Conservation (phyloP, 345 rosid genomes). For the Acer campestre region DNA sequence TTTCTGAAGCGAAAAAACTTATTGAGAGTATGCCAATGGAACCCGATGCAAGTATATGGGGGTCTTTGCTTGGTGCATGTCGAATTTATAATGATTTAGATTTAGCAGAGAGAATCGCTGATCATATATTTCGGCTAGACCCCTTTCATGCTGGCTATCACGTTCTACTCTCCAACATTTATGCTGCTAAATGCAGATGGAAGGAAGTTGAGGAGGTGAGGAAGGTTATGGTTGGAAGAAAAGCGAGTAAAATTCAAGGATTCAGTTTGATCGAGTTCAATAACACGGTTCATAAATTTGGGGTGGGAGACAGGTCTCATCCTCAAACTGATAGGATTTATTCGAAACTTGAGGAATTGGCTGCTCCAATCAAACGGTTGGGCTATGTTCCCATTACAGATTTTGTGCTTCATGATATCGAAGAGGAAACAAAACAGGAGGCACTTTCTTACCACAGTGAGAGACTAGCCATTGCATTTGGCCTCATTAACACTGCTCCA, state of each 20-base stretch:
- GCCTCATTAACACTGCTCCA: conserved; percentile 1
- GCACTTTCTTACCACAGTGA: neutral
- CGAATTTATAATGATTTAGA: neutral
- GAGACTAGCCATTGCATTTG: conserved; percentile 4
- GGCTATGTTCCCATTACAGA: neutral
- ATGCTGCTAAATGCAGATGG: conserved; percentile 1
- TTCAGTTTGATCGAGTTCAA: neutral
- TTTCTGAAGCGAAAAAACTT: neutral
- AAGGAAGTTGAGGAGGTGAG: neutral
- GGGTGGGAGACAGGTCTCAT: conserved; percentile 4
- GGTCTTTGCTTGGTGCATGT: neutral
- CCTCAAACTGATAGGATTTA: neutral
- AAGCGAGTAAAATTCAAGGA: neutral
- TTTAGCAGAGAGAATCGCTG: conserved; percentile 1
- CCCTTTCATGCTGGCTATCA: neutral
- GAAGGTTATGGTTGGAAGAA: neutral
- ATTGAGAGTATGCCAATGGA: neutral
- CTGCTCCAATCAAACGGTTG: neutral
- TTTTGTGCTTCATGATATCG: conserved; percentile 1
- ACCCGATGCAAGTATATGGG: neutral
- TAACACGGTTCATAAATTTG: neutral
- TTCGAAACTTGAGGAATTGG: neutral
- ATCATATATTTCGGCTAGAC: neutral
- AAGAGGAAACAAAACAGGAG: conserved; percentile 1
- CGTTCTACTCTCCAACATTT: neutral